phyloP scores from a whole-genome alignment of 2,329 filamentous ascomycete species.

The Aaosphaeria pasadenensis region DNA sequence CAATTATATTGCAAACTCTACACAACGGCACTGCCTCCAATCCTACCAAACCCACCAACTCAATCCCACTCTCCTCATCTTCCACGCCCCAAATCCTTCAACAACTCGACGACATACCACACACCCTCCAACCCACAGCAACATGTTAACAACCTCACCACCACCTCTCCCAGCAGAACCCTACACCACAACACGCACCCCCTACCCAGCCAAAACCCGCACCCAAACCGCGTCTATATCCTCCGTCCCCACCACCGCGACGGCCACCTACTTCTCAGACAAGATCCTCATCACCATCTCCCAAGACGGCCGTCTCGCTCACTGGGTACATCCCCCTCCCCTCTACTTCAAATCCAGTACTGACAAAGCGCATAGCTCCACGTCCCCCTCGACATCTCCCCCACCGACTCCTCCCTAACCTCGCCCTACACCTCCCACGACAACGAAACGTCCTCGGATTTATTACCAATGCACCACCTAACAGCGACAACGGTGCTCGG shows the following conservation, averaged over 20 bases:
- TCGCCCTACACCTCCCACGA: constrained; percentile 48
- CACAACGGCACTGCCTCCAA: too few species aligned
- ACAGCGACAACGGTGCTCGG: constrained; percentile 86
- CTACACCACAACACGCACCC: constrained; percentile 34
- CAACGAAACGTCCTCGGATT: constrained; percentile 33
- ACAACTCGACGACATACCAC: too few species aligned
- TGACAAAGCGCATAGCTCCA: constrained; percentile 35
- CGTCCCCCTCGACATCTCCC: constrained; percentile 70
- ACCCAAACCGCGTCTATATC: constrained; percentile 58
- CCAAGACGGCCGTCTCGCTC: constrained; percentile 78
- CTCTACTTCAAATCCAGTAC: constrained; percentile 8
- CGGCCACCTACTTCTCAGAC: constrained; percentile 74
- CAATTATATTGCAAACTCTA: too few species aligned
- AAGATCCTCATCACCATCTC: constrained; percentile 88
- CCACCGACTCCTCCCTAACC: constrained; percentile 60
- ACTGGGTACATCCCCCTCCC: constrained; percentile 72
- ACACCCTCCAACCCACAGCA: too few species aligned
- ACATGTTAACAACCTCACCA: too few species aligned
- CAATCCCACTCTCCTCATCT: too few species aligned
- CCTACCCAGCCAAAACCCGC: constrained; percentile 67
- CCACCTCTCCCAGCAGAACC: constrained; percentile 3
- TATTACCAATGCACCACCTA: constrained; percentile 76
- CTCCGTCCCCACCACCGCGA: constrained; percentile 68
- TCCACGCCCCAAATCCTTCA: too few species aligned
- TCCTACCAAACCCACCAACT: too few species aligned